Evolutionary conservation across 108 stramenopile species (phyloP), one percentile per base, ranked within the genome.

Genomic region (Licmophora abbreviata): DNA sequence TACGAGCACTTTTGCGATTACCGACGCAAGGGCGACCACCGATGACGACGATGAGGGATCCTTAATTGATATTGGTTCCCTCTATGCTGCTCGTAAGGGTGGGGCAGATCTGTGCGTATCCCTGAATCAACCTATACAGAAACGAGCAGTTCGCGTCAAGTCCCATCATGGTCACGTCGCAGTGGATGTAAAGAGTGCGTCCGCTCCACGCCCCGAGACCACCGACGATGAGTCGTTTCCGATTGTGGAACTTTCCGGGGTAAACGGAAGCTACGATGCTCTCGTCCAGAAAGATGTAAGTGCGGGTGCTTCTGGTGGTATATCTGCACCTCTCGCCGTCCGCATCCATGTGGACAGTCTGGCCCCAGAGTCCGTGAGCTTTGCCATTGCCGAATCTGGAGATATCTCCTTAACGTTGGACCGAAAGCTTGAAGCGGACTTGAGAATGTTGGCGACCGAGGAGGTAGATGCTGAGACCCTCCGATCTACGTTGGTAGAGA

Each of bases 251-350:
- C 58, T 92, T 17, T 81, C 84, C 44, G 86, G 90, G n/a, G 83
- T 88, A 30, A 92, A 92, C 61, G 90, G 85, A 33, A 83, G 79
- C 48, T 88, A 79, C 49, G 85, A 92, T 58, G 74, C 88, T 15
- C 44, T 15, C 5, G 40, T 73, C 31, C 9, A 40, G 3, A 36
- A 24, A 3, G 44, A 21, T 3, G 46, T 31, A 21, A 48, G 3
- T 47, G 53, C 30, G 51, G 60, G 26, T 40, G 59, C 46, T 37
- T n/a, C n/a, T n/a, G n/a, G n/a, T n/a, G n/a, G n/a, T n/a, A n/a
- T n/a, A n/a, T n/a, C n/a, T n/a, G n/a, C n/a, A n/a, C 33, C 4
- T 32, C 62, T 51, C 52, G 76, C 56, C 21, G 64, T 56, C 21
- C 63, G 68, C 7, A 68, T 88, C 7, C 92, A 93, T 53, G 69